Conservation (phyloP, 108 stramenopile genomes). For the Fistulifera pelliculosa region DNA sequence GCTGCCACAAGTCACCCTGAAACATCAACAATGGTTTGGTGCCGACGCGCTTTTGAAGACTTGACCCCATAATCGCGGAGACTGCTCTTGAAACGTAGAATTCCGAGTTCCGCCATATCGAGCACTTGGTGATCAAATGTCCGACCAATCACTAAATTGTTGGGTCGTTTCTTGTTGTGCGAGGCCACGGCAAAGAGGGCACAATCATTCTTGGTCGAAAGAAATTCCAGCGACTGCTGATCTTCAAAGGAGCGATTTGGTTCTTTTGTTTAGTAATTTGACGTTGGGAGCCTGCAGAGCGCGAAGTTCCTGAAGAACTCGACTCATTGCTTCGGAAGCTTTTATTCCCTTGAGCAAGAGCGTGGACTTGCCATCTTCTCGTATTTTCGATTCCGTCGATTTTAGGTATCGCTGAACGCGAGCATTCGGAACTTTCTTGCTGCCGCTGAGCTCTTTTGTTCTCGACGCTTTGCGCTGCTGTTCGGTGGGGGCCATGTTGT, state of each 20-base stretch:
- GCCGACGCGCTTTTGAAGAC: constrained; percentile 77
- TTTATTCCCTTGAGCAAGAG: constrained; percentile 84
- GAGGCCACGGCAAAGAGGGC: constrained; percentile 86
- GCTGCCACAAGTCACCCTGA: constrained; percentile 87
- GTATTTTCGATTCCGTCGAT: constrained; percentile 57
- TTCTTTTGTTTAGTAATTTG: constrained; percentile 83
- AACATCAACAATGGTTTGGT: constrained; percentile 89
- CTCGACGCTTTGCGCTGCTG: constrained; percentile 63
- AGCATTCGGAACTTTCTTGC: constrained; percentile 76
- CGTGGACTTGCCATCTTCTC: constrained; percentile 60
- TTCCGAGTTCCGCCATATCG: constrained; percentile 95
- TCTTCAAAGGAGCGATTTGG: constrained; percentile 74
- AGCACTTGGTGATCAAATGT: constrained; percentile 94
- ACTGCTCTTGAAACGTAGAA: constrained; percentile 71
- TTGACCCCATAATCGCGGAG: constrained; percentile 67
- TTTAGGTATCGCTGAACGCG: constrained; percentile 81
- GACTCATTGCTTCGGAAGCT: constrained; percentile 78
- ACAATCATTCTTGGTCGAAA: constrained; percentile 94
- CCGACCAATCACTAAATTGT: constrained; percentile 94
- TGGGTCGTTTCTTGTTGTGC: constrained; percentile 98
- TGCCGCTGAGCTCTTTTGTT: constrained; percentile 56
- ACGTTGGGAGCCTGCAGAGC: constrained; percentile 77
- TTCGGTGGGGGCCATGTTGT: constrained; percentile 74
- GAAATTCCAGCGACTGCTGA: constrained; percentile 70
- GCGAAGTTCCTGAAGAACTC: constrained; percentile 72